These are phyloP conservation scores for Aspergillus floridensis DNA, from an alignment of 2,329 filamentous ascomycete species.

Conservation along the genomic window DNA sequence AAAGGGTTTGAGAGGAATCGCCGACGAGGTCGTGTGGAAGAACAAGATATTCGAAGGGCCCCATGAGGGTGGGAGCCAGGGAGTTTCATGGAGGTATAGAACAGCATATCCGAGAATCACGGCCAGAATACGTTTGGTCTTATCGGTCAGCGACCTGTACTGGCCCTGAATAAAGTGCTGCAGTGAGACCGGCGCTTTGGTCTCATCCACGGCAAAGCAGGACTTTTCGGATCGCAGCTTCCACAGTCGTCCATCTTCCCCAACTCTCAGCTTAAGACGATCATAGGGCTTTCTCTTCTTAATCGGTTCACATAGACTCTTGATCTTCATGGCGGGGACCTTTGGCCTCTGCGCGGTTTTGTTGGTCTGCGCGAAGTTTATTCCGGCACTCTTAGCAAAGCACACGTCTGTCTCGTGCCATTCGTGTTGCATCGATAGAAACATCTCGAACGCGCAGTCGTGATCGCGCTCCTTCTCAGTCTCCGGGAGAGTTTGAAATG, in stretches of 20 bases:
- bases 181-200: conserved; percentile 1
- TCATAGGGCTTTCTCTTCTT: no score
- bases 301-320: neutral
- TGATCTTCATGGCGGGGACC: neutral
- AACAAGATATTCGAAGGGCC: conserved; percentile 5
- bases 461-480: no score
- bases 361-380: no score
- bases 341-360: no score
- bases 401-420: no score
- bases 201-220: neutral
- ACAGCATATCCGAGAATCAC: conserved; percentile 7
- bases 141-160: conserved; percentile 6
- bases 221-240: conserved; percentile 6
- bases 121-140: conserved; percentile 8
- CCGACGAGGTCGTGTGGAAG: neutral
- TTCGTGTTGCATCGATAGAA: no score
- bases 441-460: no score
- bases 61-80: neutral
- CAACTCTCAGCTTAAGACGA: no score
- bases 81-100: conserved; percentile 6
- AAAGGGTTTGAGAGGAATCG: conserved; percentile 6
- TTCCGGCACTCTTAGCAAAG: no score
- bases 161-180: conserved; percentile 1
- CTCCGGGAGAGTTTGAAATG: no score
- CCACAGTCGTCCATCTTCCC: conserved; percentile 7